Evolutionary conservation across 1,284 basidiomycete genomes (phyloP).

Genomic region (Somion occarium): DNA sequence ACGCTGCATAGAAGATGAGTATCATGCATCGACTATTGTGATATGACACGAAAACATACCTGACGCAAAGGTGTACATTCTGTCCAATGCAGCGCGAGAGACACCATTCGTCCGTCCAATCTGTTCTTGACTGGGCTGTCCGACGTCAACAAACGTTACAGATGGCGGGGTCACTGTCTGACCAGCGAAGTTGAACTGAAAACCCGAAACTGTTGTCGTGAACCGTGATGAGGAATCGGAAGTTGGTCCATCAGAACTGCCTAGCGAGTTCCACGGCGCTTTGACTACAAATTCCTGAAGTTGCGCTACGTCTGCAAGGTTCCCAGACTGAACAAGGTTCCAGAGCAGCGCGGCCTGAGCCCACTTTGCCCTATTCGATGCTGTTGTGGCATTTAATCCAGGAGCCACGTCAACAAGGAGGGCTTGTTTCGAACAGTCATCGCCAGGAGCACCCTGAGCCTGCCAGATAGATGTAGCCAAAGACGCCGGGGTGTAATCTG

Average conservation of each 20-base stretch:
- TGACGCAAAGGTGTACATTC: constrained; percentile 54
- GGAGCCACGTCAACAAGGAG: constrained; percentile 52
- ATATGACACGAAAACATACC: constrained; percentile 34
- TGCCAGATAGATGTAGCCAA: constrained; percentile 48
- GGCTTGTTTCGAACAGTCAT: constrained; percentile 48
- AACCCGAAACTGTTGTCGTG: constrained; percentile 42
- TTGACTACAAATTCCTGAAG: constrained; percentile 42
- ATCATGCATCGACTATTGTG: constrained; percentile 5
- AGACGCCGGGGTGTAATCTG: constrained; percentile 39
- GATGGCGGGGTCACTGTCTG: constrained; percentile 42
- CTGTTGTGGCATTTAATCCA: constrained; percentile 31
- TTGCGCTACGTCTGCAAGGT: constrained; percentile 31
- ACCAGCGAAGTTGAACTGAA: constrained; percentile 52
- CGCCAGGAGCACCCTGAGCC: constrained; percentile 37
- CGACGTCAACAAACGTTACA: constrained; percentile 41
- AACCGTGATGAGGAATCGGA: constrained; percentile 30
- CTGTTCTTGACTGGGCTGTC: constrained; percentile 43
- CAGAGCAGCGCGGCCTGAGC: constrained; percentile 55
- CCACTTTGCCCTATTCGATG: constrained; percentile 51
- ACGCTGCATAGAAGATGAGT: constrained; percentile 30
- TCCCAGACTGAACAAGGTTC: constrained; percentile 49
- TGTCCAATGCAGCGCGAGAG: constrained; percentile 40
- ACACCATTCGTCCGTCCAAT: constrained; percentile 36
- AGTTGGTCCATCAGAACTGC: constrained; percentile 36
- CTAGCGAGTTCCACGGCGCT: constrained; percentile 43